These are phyloP conservation scores for Rhododendron williamsianum DNA, from an alignment of 148 eudicot genomes.

Conservation along the genomic window DNA sequence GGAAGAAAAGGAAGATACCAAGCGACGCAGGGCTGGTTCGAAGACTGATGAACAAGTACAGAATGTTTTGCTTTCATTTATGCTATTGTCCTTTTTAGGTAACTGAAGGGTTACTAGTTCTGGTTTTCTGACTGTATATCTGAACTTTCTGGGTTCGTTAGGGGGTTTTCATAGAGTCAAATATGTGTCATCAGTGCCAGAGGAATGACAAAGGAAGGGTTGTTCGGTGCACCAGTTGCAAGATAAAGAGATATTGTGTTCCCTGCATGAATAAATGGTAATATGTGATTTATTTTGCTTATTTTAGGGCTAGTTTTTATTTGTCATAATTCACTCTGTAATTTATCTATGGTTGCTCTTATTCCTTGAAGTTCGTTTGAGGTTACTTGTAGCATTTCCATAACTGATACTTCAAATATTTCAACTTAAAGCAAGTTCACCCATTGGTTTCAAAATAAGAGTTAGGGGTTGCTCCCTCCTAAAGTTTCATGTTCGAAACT, in stretches of 20 bases:
- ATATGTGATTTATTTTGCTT: background rate
- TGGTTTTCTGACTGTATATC: background rate
- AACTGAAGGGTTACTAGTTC: background rate
- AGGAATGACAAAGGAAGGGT: slow-evolving; percentile 48
- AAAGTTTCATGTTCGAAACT: background rate
- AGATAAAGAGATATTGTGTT: slow-evolving; percentile 34
- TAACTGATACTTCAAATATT: background rate
- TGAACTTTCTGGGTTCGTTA: slow-evolving; percentile 5
- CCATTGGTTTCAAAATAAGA: background rate
- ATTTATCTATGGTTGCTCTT: background rate
- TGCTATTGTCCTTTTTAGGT: background rate
- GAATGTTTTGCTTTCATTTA: background rate
- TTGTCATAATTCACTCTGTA: background rate
- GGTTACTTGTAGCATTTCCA: background rate
- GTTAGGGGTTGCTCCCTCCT: background rate
- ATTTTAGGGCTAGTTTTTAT: background rate
- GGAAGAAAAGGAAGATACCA: background rate
- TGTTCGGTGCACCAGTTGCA: slow-evolving; percentile 37
- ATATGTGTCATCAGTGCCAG: slow-evolving; percentile 58
- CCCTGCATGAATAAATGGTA: slow-evolving; percentile 39
- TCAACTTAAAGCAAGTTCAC: background rate
- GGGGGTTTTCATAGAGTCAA: slow-evolving; percentile 32
- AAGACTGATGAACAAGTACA: slow-evolving; percentile 5
- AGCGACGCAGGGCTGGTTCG: background rate
- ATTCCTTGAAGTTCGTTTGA: background rate